Conservation (phyloP, 768 basidiomycete genomes). For the Tricholoma terreum region DNA sequence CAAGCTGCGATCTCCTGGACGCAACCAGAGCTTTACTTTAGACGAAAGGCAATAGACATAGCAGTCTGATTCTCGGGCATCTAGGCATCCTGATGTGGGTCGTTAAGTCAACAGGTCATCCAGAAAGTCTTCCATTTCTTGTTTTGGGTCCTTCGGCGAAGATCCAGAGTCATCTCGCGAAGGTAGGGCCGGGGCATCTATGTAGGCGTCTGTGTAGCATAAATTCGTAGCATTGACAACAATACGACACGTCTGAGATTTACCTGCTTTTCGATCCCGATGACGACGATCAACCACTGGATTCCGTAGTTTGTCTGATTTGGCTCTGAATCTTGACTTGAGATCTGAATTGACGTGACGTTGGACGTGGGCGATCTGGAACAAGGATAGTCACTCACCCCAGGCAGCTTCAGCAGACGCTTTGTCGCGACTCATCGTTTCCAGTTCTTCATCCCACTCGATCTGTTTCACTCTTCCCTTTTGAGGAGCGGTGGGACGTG, state of each 20-base stretch:
- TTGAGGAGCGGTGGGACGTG: constrained; percentile 23
- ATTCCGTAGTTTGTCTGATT: constrained; percentile 46
- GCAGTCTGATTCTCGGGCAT: no score
- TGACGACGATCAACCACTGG: constrained; percentile 26
- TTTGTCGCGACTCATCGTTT: constrained; percentile 67
- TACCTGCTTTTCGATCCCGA: constrained; percentile 39
- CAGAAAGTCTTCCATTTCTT: constrained; percentile 16
- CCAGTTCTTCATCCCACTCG: constrained; percentile 66
- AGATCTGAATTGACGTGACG: constrained; percentile 39
- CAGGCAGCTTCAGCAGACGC: constrained; percentile 70
- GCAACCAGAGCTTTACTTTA: no score
- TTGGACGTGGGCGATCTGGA: neutral
- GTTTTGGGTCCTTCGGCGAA: constrained; percentile 7
- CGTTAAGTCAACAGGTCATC: constrained; percentile 1
- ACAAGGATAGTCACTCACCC: constrained; percentile 41
- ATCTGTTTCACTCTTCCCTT: constrained; percentile 67
- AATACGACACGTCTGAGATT: constrained; percentile 1
- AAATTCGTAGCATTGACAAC: neutral
- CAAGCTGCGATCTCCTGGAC: no score
- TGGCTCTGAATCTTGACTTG: constrained; percentile 56
- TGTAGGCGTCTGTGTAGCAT: constrained; percentile 5
- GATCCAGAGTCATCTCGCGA: constrained; percentile 1
- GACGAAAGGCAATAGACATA: no score
- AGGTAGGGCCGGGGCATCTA: constrained; percentile 22
- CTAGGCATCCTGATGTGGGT: neutral